Evolutionary conservation across 306 rosid species (phyloP).

Genomic region (Prunus kanzakura): DNA sequence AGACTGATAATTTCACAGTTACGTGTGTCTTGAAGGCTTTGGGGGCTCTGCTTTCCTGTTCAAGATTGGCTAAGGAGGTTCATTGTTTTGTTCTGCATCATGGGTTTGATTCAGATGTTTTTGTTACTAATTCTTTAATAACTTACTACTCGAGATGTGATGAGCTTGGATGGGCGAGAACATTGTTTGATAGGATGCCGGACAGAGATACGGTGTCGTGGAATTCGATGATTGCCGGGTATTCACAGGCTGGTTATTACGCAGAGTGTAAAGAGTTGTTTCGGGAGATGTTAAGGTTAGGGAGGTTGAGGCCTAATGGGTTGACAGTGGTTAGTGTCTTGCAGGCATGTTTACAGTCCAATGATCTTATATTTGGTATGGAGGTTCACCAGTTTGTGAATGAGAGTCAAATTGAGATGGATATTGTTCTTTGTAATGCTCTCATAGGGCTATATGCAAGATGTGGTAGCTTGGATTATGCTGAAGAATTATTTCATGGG

Average conservation of each 20-base stretch:
- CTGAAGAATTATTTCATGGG: slow-evolving; percentile 59
- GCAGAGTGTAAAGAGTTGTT: slow-evolving; percentile 64
- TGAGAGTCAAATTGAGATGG: slow-evolving; percentile 49
- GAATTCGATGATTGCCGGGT: slow-evolving; percentile 87
- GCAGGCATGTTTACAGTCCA: slow-evolving; percentile 89
- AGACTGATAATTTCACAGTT: slow-evolving; percentile 53
- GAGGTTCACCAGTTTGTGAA: slow-evolving; percentile 53
- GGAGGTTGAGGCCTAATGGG: slow-evolving; percentile 45
- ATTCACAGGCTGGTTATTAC: slow-evolving; percentile 66
- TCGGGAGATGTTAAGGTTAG: slow-evolving; percentile 42
- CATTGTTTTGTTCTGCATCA: slow-evolving; percentile 55
- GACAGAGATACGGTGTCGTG: slow-evolving; percentile 68
- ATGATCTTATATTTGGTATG: slow-evolving; percentile 62
- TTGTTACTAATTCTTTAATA: slow-evolving; percentile 62
- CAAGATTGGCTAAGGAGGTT: slow-evolving; percentile 37
- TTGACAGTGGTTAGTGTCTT: slow-evolving; percentile 60
- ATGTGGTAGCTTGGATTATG: slow-evolving; percentile 79
- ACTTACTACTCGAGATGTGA: slow-evolving; percentile 64
- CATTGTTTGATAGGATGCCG: slow-evolving; percentile 53
- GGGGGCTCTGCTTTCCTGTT: slow-evolving; percentile 26
- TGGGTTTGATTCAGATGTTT: slow-evolving; percentile 51
- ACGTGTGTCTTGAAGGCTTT: slow-evolving; percentile 64
- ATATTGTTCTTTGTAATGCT: slow-evolving; percentile 61
- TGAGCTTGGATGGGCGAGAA: slow-evolving; percentile 48
- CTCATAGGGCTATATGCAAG: slow-evolving; percentile 72